Evolutionary conservation across 1,284 basidiomycete genomes (phyloP).

Genomic region (Somion occarium): DNA sequence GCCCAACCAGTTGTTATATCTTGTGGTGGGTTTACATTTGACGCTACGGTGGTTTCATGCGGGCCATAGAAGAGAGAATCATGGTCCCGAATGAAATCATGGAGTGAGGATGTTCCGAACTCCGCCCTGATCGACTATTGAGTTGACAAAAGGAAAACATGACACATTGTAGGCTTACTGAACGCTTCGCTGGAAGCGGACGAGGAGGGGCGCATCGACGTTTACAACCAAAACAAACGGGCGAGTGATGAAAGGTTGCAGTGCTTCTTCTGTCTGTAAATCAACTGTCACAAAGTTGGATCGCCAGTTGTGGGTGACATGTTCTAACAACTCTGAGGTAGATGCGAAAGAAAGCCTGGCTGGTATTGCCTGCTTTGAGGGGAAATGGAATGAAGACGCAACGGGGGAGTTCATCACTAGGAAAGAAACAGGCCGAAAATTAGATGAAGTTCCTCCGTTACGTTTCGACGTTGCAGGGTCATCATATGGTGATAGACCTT

Average conservation of each 20-base stretch:
- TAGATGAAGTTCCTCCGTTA: neutral
- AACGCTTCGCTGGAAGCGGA: constrained; percentile 48
- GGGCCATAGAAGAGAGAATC: neutral
- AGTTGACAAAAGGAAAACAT: neutral
- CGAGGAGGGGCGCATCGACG: constrained; percentile 81
- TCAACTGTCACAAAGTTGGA: constrained; percentile 80
- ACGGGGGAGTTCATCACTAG: constrained; percentile 24
- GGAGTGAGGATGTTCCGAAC: neutral
- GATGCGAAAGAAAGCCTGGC: constrained; percentile 40
- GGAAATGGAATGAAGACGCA: constrained; percentile 15
- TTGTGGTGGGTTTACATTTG: neutral
- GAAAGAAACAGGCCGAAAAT: constrained; percentile 21
- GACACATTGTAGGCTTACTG: constrained; percentile 33
- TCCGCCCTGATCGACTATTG: neutral
- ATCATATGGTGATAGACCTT: neutral
- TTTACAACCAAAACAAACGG: constrained; percentile 88
- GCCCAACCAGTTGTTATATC: neutral
- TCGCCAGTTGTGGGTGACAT: constrained; percentile 83
- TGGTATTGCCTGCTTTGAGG: neutral
- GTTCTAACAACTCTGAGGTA: constrained; percentile 60
- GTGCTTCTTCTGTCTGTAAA: constrained; percentile 52
- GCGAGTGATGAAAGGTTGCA: constrained; percentile 75
- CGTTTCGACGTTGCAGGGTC: neutral
- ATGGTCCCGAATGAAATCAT: neutral
- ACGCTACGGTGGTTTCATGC: neutral